Evolutionary conservation across 306 rosid genomes (phyloP).

Genomic region (Ammopiptanthus mongolicus): DNA sequence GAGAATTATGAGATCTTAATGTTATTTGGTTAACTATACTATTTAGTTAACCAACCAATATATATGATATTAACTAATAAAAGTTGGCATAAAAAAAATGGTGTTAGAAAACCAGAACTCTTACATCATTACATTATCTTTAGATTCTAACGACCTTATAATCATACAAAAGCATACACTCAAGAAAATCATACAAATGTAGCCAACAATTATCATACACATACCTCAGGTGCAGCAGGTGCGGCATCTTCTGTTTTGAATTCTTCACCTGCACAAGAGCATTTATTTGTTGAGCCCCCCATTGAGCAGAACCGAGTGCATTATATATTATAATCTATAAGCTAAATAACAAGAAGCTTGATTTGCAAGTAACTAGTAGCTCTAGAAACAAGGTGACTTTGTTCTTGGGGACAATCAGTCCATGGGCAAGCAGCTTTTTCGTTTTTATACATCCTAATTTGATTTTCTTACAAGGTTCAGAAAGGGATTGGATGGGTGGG

Average conservation of each 20-base stretch:
- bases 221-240: conserved; percentile 51
- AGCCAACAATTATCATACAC: not conserved
- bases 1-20: too few species aligned
- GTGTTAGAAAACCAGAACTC: too few species aligned
- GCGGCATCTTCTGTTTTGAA: conserved; percentile 65
- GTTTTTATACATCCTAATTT: too few species aligned
- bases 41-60: too few species aligned
- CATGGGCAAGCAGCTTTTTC: not conserved
- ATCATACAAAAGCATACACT: not conserved
- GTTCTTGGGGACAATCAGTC: not conserved
- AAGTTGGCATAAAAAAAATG: too few species aligned
- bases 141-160: not conserved
- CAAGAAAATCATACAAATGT: not conserved
- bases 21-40: too few species aligned
- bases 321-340: not conserved
- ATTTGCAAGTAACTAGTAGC: not conserved
- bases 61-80: too few species aligned
- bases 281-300: not conserved
- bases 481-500: not conserved
- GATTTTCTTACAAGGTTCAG: too few species aligned
- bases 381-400: not conserved
- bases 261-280: conserved; percentile 68
- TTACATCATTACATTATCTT: not conserved
- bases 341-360: not conserved
- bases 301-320: not conserved